Evolutionary conservation across 495 filamentous ascomycete genomes (phyloP), one percentile per base, ranked within the genome.

Genomic region (Penicillium paxilli): DNA sequence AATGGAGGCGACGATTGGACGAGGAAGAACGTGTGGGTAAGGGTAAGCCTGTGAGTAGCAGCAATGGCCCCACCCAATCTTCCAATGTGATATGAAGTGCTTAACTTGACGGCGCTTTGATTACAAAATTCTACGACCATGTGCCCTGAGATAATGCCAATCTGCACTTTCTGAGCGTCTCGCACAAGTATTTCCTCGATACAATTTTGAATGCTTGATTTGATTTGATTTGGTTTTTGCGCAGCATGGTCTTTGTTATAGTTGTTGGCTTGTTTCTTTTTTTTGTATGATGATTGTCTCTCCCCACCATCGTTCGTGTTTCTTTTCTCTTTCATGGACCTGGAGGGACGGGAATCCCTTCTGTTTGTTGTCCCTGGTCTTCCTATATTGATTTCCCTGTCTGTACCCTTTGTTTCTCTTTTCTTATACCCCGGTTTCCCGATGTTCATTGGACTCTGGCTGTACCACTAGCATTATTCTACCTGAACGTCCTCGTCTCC

Each of bases 1-100:
- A 87, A 62, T 92, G 88, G 88, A 74, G 88, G 50, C 87, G 87
- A 61, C 70, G 85, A 57, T 72, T 92, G 50, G 88, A 92, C 58
- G 80, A 80, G 26, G 83, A 87, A 50, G 83, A 87, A 55, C 62
- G 69, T 51, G 55, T 66, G 20, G 65, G 67, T 20, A 64, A 68
- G 49, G 58, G 51, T 49, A 66, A 67, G 57, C 60, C 63, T 4
- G 47, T 69, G 52, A 63, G 52, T 32, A 40, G 63, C 35, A 61
- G 49, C 48, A 60, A 58, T 24, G 55, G 52, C 28, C 51, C 56
- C 26, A 32, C 64, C 10, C 46, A 51, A 35, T 28, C 42, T 35
- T 32, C 62, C 0, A 77, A 77, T 49, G 72, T 77, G 64, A 75
- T 77, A 51, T 77, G 7, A 57, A 65, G 51, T 24, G 38, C 32